Evolutionary conservation across 305 asterid genomes (phyloP), one percentile per base, ranked within the genome.

Genomic region (Ajuga reptans): DNA sequence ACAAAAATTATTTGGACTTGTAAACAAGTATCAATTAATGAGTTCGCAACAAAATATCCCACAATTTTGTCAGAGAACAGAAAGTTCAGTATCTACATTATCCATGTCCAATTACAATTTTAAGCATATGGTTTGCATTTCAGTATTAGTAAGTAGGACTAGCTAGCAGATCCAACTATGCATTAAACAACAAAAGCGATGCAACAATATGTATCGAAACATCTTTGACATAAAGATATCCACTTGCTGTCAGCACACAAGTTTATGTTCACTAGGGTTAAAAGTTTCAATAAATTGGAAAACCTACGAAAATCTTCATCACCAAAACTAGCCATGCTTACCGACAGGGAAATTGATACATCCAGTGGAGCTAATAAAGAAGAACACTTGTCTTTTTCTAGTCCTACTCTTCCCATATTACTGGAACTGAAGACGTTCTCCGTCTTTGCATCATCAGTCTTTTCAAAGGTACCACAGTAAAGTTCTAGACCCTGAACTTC

Each of bases 401-500:
- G 80, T 58, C 39, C 76, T 75, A 80, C 80, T 31, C 50, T 66
- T 47, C 59, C 79, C 64, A 69, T 62, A 72, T 58, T 47, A 69
- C 79, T 79, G 73, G 77, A 70, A 75, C 72, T 66, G 58, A 64
- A 50, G 64, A 63, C 37, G 73, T 67, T 64, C 67, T 76, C 75
- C 45, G 69, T 69, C 74, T 76, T 76, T 75, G 78, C 70, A 74
- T 78, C 81, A 75, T 68, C 64, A 78, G 72, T 64, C 72, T 79
- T 82, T 79, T 66, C 78, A 57, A 72, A 68, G 54, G 87, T 77
- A 74, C 80, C 77, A 80, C 91, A 87, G 71, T 90, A 88, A 66
- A 90, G 83, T 81, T 87, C 96, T 81, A 93, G 78, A 77, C 87
- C 82, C 76, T 81, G 86, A 75, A 93, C 86, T 84, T 93, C 96